Conservation (phyloP, 768 basidiomycete species). For the Hortiboletus flavorubellus region DNA sequence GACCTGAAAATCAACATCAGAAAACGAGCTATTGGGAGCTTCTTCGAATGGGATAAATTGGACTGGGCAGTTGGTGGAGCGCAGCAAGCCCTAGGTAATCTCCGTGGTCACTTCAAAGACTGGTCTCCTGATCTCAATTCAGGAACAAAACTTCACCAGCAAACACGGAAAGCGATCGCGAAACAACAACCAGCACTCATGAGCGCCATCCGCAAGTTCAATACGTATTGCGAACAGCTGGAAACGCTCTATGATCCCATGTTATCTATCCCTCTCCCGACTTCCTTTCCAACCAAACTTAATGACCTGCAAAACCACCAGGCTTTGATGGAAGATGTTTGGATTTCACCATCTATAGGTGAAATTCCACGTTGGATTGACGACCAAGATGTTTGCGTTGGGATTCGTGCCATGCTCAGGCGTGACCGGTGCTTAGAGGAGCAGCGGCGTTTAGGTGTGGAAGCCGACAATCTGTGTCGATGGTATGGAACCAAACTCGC, state of each 20-base stretch:
- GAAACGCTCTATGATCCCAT: background rate
- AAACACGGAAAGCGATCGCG: background rate
- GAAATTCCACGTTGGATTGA: conserved; percentile 29
- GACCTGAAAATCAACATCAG: conserved; percentile 5
- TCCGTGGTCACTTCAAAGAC: background rate
- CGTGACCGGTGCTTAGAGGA: conserved; percentile 33
- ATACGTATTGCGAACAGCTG: conserved; percentile 11
- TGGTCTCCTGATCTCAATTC: too few species aligned
- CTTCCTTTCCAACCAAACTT: conserved; percentile 31
- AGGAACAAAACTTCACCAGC: conserved; percentile 12
- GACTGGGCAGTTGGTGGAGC: background rate
- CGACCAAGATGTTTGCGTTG: conserved; percentile 27
- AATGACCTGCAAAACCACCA: conserved; percentile 11
- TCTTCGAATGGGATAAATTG: conserved; percentile 4
- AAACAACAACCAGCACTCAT: conserved; percentile 1
- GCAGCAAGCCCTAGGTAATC: conserved; percentile 20
- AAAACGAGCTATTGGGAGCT: background rate
- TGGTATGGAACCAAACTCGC: conserved; percentile 35
- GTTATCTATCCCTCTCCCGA: conserved; percentile 33
- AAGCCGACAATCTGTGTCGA: conserved; percentile 34
- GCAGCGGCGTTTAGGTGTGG: conserved; percentile 17
- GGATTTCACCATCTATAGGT: background rate
- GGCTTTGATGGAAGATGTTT: conserved; percentile 35
- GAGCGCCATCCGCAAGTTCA: conserved; percentile 23
- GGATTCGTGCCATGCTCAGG: conserved; percentile 32